A percentile compares a stretch with the other conserved stretches of the same genome.
phyloP scores from a whole-genome alignment of 2,329 filamentous ascomycete genomes.

The Aureobasidium sp. region DNA sequence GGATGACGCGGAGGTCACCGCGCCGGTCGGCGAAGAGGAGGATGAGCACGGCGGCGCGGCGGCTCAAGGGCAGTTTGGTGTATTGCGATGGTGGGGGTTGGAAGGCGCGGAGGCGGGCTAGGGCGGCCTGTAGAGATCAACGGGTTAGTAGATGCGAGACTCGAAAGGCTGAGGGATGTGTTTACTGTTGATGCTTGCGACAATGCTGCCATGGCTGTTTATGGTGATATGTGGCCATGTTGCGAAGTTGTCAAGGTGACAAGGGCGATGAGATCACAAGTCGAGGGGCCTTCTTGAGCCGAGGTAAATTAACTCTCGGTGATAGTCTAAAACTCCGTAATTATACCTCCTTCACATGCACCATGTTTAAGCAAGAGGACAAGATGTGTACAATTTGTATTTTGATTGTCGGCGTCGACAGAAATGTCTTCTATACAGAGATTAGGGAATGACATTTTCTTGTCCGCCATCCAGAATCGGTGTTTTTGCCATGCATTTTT shows the following conservation, averaged over 20 bases:
- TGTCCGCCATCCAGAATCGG: not conserved
- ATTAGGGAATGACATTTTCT: not conserved
- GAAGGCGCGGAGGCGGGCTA: constrained; percentile 51
- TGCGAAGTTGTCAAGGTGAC: not conserved
- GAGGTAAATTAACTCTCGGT: not conserved
- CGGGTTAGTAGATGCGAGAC: not conserved
- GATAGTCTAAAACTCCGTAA: not conserved
- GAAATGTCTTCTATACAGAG: not conserved
- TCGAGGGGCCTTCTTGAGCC: not conserved
- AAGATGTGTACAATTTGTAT: not conserved
- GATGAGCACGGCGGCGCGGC: constrained; percentile 79
- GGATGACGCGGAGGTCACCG: constrained; percentile 65
- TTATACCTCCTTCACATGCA: not conserved
- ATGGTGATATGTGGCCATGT: not conserved
- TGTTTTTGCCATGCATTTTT: not conserved
- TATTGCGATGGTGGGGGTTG: constrained; percentile 52
- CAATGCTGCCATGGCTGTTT: constrained; percentile 17
- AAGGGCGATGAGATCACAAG: not conserved
- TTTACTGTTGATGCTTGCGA: constrained; percentile 18
- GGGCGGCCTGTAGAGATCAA: constrained; percentile 31
- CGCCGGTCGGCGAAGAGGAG: constrained; percentile 77
- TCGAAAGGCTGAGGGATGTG: not conserved
- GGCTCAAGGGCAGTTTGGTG: constrained; percentile 49
- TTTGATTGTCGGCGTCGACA: constrained; percentile 1
- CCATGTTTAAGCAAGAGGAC: not conserved